Conservation (phyloP, 2,329 filamentous ascomycete species). For the Chrysosporium queenslandicum region DNA sequence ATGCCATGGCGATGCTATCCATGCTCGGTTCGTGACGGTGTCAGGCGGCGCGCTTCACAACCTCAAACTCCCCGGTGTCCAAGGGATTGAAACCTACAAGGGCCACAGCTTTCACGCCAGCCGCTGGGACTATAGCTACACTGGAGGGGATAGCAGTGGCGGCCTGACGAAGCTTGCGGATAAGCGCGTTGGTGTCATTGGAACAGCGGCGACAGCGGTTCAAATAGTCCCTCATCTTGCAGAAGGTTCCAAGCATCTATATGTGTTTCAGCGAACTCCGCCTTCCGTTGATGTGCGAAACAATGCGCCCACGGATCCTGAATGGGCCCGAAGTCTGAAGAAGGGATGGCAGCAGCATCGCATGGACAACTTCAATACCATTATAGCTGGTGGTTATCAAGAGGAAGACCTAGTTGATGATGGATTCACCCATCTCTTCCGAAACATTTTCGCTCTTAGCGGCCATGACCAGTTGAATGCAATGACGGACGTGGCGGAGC, state of each 20-base stretch:
- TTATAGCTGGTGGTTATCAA: not conserved
- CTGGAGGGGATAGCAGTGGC: not conserved
- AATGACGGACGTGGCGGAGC: not conserved
- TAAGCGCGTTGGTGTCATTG: slow-evolving; percentile 37
- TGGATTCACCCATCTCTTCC: not conserved
- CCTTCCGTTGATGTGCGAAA: slow-evolving; percentile 17
- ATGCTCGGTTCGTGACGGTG: slow-evolving; percentile 32
- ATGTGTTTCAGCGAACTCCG: slow-evolving; percentile 38
- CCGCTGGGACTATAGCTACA: slow-evolving; percentile 34
- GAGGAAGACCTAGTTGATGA: not conserved
- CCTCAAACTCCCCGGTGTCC: slow-evolving; percentile 38
- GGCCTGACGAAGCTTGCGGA: slow-evolving; percentile 27
- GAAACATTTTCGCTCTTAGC: slow-evolving; percentile 24
- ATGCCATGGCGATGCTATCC: slow-evolving; percentile 21
- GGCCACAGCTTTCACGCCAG: slow-evolving; percentile 38
- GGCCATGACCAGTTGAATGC: not conserved
- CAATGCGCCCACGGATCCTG: not conserved
- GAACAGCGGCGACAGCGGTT: slow-evolving; percentile 38
- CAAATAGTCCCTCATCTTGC: slow-evolving; percentile 35
- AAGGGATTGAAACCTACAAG: slow-evolving; percentile 31
- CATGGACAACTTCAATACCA: slow-evolving; percentile 14
- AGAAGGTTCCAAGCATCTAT: slow-evolving; percentile 28
- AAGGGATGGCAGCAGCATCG: slow-evolving; percentile 15
- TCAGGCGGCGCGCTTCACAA: slow-evolving; percentile 37
- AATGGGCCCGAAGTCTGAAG: not conserved